phyloP scores from a whole-genome alignment of 1,139 yeast species.

The Hansenula lynferdii region DNA sequence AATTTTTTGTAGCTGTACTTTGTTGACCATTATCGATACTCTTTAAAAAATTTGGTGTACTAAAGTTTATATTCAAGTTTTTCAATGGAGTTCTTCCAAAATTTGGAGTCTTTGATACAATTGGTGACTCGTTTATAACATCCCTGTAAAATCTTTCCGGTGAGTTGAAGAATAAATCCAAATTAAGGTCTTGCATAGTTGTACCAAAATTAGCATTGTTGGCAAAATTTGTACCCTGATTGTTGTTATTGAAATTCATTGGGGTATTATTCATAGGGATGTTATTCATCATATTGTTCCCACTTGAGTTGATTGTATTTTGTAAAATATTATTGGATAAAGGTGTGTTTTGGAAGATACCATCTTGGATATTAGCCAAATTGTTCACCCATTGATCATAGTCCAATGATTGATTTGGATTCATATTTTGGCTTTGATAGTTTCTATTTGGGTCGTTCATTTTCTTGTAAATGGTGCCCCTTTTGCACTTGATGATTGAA shows the following conservation, averaged over 20 bases:
- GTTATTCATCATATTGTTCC: conserved; percentile 1
- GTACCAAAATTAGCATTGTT: not conserved
- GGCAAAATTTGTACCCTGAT: not conserved
- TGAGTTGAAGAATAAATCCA: conserved; percentile 30
- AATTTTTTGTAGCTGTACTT: not conserved
- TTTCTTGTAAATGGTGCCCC: too few relatives aligned
- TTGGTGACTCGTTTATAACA: conserved; percentile 22
- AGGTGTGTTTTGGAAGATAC: conserved; percentile 22
- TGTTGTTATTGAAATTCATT: not conserved
- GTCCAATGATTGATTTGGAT: conserved; percentile 17
- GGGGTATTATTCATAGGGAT: conserved; percentile 1
- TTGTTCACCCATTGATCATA: conserved; percentile 23
- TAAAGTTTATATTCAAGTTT: conserved; percentile 15
- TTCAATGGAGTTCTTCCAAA: conserved; percentile 22
- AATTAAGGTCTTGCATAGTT: conserved; percentile 32
- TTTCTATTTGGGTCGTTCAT: conserved; percentile 1
- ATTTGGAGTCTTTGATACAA: conserved; percentile 18
- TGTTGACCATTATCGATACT: conserved; percentile 9
- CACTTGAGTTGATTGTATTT: conserved; percentile 5
- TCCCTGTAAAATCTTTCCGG: conserved; percentile 32
- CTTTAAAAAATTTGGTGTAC: conserved; percentile 21
- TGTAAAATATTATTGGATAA: conserved; percentile 18
- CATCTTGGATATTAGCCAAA: conserved; percentile 21
- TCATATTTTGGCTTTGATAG: conserved; percentile 1
- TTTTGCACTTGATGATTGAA: too few relatives aligned